phyloP scores from a whole-genome alignment of 306 rosid species.

The Heteromeles arbutifolia region DNA sequence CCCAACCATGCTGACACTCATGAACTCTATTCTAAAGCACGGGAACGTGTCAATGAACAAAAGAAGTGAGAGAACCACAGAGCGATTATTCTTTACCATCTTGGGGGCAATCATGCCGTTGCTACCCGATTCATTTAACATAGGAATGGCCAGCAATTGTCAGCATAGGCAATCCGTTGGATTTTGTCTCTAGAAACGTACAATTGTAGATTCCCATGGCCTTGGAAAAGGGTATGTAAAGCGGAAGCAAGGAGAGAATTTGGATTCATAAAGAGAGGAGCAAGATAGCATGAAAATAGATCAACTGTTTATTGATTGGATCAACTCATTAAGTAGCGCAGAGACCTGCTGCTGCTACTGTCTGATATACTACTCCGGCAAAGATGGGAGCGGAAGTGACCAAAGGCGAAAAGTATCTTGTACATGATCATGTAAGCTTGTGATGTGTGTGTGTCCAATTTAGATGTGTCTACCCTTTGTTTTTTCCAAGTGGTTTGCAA shows the following conservation, averaged over 20 bases:
- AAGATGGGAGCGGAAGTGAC: constrained; percentile 30
- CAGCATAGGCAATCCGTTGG: constrained; percentile 13
- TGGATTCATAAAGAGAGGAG: constrained; percentile 29
- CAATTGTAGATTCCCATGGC: constrained; percentile 19
- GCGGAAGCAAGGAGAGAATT: constrained; percentile 20
- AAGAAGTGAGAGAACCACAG: constrained; percentile 27
- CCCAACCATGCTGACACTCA: constrained; percentile 55
- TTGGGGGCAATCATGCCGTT: constrained; percentile 25
- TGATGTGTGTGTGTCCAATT: constrained; percentile 25
- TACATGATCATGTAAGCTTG: constrained; percentile 39
- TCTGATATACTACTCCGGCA: constrained; percentile 22
- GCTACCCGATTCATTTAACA: constrained; percentile 14
- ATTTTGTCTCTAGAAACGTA: constrained; percentile 18
- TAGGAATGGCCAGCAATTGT: constrained; percentile 15
- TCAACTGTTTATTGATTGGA: constrained; percentile 31
- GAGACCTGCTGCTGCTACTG: constrained; percentile 29
- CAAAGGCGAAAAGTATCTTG: constrained; percentile 34
- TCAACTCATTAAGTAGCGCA: constrained; percentile 33
- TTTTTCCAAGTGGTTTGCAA: constrained; percentile 32
- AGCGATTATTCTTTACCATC: constrained; percentile 15
- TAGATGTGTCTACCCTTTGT: constrained; percentile 23
- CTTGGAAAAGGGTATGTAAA: constrained; percentile 10
- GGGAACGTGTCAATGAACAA: constrained; percentile 35
- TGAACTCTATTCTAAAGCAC: constrained; percentile 52
- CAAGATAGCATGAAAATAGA: constrained; percentile 59